Evolutionary conservation across 2,329 filamentous ascomycete genomes (phyloP), one percentile per base, ranked within the genome.

Genomic region (Claviceps digitariae): DNA sequence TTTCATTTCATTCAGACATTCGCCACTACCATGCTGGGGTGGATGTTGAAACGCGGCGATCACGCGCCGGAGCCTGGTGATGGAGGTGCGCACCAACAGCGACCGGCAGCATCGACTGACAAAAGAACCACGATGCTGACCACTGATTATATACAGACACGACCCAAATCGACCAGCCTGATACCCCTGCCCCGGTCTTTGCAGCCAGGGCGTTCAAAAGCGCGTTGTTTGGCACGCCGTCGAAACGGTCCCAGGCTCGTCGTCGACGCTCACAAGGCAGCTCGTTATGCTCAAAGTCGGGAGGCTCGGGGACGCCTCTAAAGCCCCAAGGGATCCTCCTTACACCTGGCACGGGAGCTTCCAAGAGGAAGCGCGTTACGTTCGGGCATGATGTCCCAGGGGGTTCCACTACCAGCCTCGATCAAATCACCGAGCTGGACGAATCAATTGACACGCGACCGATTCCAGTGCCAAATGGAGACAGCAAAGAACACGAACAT

Each of bases 141-240:
- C 27, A 13, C 40, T 40, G 13, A 12, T 10, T 25, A 8, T 15
- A 20, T 13, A 21, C 50, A 72, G 70, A 74, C 47, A 72, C 61
- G 2, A 73, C 73, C 0, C 74, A 76, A 56, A 59, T 77, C 43
- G 81, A 84, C 17, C 71, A 72, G 34, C 81, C 81, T 41, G 81
- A 84, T 59, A 85, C 82, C 17, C 82, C 82, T 7, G 82, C 79
- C 0, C 81, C 82, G 2, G 76, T 84, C 0, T 85, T 85, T 62
- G 82, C 81, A 2, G 81, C 81, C 40, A 75, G 82, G 55, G 82
- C 82, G 6, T 71, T 85, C 61, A 83, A 79, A 60, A 81, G 75
- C 59, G 81, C 79, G 27, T 66, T 85, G 47, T 84, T 84, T 60
- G 82, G 82, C 43, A 80, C 78, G 3, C 78, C 80, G 12, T 68